Evolutionary conservation across 192 early-diverging fungal genomes (phyloP).

Genomic region (Podochytrium sp.): DNA sequence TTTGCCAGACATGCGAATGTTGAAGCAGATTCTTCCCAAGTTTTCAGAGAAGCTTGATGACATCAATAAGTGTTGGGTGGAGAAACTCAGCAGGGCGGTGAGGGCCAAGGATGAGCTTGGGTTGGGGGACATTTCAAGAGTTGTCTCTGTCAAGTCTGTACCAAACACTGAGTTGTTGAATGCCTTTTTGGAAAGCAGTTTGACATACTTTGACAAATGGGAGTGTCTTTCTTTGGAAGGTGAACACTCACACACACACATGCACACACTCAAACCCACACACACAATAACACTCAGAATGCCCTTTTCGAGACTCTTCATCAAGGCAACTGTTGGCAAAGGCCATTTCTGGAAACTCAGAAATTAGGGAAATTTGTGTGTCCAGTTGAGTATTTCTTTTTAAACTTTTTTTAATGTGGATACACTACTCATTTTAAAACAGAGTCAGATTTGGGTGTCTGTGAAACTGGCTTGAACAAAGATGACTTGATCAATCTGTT

Average conservation of each 20-base stretch:
- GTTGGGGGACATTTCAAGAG: not conserved
- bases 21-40: not conserved
- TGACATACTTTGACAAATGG: not conserved
- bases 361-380: too few relatives aligned
- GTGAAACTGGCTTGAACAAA: not conserved
- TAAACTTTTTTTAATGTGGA: too few relatives aligned
- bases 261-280: too few relatives aligned
- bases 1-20: not conserved
- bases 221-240: not conserved
- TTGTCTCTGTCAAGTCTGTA: not conserved
- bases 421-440: not conserved
- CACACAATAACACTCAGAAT: too few relatives aligned
- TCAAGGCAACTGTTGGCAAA: too few relatives aligned
- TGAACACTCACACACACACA: too few relatives aligned
- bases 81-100: not conserved
- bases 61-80: not conserved
- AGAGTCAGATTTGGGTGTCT: not conserved
- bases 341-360: too few relatives aligned
- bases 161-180: not conserved
- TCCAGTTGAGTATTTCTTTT: too few relatives aligned
- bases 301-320: too few relatives aligned
- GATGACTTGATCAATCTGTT: not conserved
- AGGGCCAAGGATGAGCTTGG: not conserved
- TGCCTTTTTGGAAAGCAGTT: not conserved
- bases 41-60: not conserved